Conservation (phyloP, 2,329 filamentous ascomycete species). For the Colletotrichum tropicicola region DNA sequence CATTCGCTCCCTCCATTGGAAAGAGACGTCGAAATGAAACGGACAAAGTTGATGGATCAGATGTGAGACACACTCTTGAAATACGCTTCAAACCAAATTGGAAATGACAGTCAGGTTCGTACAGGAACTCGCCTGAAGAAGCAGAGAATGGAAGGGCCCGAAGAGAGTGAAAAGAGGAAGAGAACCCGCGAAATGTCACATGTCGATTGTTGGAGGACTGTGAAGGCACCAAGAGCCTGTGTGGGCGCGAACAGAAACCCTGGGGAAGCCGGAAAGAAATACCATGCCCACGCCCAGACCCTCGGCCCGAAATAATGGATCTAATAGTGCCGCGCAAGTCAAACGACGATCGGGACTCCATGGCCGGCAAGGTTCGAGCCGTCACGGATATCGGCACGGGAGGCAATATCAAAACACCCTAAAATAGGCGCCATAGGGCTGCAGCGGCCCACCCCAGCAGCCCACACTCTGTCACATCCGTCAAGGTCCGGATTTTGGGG, state of each 20-base stretch:
- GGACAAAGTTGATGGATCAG: too few species aligned
- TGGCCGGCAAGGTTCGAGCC: neutral
- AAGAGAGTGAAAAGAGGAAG: too few species aligned
- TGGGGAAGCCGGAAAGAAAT: neutral
- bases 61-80: too few species aligned
- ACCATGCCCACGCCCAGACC: neutral
- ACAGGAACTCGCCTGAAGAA: too few species aligned
- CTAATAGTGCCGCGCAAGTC: neutral
- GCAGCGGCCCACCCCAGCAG: neutral
- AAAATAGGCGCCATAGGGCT: constrained; percentile 6
- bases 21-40: too few species aligned
- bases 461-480: neutral
- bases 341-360: constrained; percentile 3
- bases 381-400: constrained; percentile 5
- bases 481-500: neutral
- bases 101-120: too few species aligned
- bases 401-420: constrained; percentile 1
- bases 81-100: too few species aligned
- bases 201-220: too few species aligned
- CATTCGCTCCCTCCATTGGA: too few species aligned
- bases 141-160: too few species aligned
- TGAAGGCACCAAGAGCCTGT: too few species aligned
- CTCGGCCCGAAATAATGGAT: constrained; percentile 1
- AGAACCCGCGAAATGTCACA: too few species aligned
- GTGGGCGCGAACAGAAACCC: neutral